These are phyloP conservation scores for Erucastrum elatum DNA, from an alignment of 345 rosid genomes.

Conservation along the genomic window DNA sequence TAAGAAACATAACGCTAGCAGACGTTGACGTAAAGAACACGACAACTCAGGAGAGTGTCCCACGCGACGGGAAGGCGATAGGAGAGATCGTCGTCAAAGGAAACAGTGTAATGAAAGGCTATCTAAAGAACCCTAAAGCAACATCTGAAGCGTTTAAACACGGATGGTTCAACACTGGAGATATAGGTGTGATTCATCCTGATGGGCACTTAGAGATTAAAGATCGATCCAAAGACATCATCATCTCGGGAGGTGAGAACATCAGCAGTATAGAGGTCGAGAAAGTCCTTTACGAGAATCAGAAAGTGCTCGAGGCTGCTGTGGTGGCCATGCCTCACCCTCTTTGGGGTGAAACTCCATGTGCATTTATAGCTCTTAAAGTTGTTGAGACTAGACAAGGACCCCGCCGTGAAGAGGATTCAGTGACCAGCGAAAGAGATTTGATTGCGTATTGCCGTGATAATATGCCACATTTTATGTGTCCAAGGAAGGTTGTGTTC, in stretches of 20 bases:
- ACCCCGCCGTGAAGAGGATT: constrained; percentile 11
- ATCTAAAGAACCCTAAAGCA: constrained; percentile 46
- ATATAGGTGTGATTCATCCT: constrained; percentile 51
- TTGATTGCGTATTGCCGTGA: constrained; percentile 47
- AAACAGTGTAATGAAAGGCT: constrained; percentile 60
- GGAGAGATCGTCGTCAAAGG: constrained; percentile 67
- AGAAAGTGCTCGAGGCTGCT: constrained; percentile 50
- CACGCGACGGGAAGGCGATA: constrained; percentile 51
- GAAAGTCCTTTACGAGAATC: constrained; percentile 47
- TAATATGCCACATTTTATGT: constrained; percentile 54
- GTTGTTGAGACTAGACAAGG: constrained; percentile 27
- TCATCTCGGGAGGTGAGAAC: constrained; percentile 71
- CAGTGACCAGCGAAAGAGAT: constrained; percentile 37
- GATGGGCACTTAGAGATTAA: constrained; percentile 58
- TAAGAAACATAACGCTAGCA: constrained; percentile 40
- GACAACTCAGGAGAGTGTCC: constrained; percentile 48
- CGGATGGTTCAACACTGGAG: constrained; percentile 69
- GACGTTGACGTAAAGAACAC: constrained; percentile 60
- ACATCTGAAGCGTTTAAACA: constrained; percentile 52
- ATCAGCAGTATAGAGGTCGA: constrained; percentile 65
- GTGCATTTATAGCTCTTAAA: constrained; percentile 50
- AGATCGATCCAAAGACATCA: constrained; percentile 66
- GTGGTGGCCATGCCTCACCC: constrained; percentile 67
- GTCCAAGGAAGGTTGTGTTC: constrained; percentile 54
- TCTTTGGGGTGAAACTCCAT: constrained; percentile 60